Conservation (phyloP, 1,284 basidiomycete species). For the Takashimella tepidaria region DNA sequence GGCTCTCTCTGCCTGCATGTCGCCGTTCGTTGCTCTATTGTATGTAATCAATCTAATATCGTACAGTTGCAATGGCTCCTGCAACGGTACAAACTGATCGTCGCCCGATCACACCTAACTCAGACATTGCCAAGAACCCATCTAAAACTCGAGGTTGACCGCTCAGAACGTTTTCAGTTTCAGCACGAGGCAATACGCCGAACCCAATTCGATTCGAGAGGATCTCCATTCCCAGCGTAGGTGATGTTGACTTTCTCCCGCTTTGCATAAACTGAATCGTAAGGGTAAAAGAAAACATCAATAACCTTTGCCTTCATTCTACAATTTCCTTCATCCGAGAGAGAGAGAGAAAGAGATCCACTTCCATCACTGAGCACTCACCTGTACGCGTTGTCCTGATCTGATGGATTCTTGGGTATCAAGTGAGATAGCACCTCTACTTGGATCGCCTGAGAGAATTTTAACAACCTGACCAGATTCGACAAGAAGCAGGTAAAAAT, state of each 20-base stretch:
- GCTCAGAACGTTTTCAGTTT: background rate
- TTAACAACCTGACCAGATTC: constrained; percentile 23
- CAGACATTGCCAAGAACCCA: background rate
- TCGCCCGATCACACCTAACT: background rate
- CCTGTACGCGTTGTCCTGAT: constrained; percentile 60
- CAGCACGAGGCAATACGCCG: background rate
- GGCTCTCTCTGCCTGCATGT: too few relatives aligned
- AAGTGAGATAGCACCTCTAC: constrained; percentile 66
- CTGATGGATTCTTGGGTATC: constrained; percentile 59
- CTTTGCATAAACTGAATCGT: background rate
- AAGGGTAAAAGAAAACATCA: too few relatives aligned
- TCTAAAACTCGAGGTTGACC: background rate
- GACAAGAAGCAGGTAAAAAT: background rate
- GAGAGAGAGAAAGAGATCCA: too few relatives aligned
- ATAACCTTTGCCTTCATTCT: too few relatives aligned
- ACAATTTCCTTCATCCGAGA: too few relatives aligned
- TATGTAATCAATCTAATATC: too few relatives aligned
- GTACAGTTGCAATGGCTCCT: background rate
- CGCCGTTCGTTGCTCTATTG: too few relatives aligned
- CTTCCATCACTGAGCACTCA: too few relatives aligned
- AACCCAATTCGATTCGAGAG: background rate
- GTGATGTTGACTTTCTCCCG: background rate
- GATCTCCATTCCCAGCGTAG: background rate
- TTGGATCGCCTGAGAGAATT: constrained; percentile 74
- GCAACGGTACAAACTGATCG: background rate